Percentiles rank a stretch among this genome's conserved stretches.
Conservation (phyloP, 1,139 yeast species). For the Kodamaea ohmeri region DNA sequence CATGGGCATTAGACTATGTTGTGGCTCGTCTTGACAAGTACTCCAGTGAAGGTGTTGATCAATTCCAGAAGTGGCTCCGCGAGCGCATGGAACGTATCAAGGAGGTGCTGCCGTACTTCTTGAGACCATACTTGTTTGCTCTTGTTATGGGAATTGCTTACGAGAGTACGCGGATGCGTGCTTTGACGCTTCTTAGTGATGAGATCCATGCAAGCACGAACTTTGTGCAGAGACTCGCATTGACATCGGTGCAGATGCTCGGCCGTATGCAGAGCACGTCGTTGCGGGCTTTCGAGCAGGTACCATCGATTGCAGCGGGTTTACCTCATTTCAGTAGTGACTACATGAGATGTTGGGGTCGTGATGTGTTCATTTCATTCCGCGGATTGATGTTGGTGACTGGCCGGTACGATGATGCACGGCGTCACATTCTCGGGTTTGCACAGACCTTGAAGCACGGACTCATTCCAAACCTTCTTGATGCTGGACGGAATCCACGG, state of each 20-base stretch:
- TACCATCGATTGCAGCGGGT: conserved; percentile 91
- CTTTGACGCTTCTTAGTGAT: conserved; percentile 54
- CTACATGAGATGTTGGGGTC: conserved; percentile 98
- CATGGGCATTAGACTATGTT: conserved; percentile 86
- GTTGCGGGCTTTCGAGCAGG: conserved; percentile 57
- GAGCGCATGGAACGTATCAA: conserved; percentile 64
- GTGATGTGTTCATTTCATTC: conserved; percentile 87
- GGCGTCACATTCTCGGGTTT: conserved; percentile 76
- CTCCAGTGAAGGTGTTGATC: conserved; percentile 38
- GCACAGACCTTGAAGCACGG: conserved; percentile 95
- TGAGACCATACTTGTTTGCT: conserved; percentile 86
- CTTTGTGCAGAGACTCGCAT: conserved; percentile 75
- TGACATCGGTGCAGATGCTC: conserved; percentile 86
- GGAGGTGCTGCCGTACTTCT: conserved; percentile 62
- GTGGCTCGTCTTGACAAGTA: conserved; percentile 62
- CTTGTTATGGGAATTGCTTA: conserved; percentile 76
- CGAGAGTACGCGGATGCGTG: conserved; percentile 71
- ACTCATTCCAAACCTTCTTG: conserved; percentile 85
- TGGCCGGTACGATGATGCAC: conserved; percentile 78
- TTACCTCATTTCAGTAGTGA: conserved; percentile 88
- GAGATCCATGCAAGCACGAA: conserved; percentile 60
- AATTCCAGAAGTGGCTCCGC: conserved; percentile 67
- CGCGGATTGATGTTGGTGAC: conserved; percentile 80
- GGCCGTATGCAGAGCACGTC: conserved; percentile 77
- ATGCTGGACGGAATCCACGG: conserved; percentile 90